Percentiles rank a stretch among this genome's conserved stretches.
Conservation (phyloP, 225 moss, liverwort and hornwort species). For the Polytrichum formosum region DNA sequence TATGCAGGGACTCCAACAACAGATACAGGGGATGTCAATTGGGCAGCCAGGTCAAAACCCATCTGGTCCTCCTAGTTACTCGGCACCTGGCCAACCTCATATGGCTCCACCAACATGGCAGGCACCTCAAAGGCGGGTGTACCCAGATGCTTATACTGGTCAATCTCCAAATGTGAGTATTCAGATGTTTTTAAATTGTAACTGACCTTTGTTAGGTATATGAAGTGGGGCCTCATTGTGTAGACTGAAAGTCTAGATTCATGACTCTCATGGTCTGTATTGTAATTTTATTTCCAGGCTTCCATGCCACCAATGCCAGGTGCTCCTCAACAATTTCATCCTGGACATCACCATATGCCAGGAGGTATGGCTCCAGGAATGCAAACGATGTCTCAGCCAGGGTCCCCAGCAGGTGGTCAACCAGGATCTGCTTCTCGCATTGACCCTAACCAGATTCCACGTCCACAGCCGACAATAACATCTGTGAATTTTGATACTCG, state of each 20-base stretch:
- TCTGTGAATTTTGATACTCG: slow-evolving; percentile 81
- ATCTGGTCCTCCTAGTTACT: slow-evolving; percentile 42
- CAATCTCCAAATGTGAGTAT: slow-evolving; percentile 60
- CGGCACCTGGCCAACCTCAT: slow-evolving; percentile 36
- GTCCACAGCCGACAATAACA: slow-evolving; percentile 73
- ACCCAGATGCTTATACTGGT: slow-evolving; percentile 64
- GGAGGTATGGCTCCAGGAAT: slow-evolving; percentile 57
- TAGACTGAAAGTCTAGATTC: too few species aligned
- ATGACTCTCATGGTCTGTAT: neutral
- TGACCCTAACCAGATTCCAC: slow-evolving; percentile 98
- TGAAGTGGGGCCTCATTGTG: too few species aligned
- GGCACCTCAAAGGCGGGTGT: slow-evolving; percentile 73
- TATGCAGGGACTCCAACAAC: slow-evolving; percentile 42
- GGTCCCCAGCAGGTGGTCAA: slow-evolving; percentile 73
- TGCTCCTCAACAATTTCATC: slow-evolving; percentile 52
- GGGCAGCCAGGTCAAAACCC: slow-evolving; percentile 30
- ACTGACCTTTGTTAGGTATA: too few species aligned
- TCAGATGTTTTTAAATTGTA: too few species aligned
- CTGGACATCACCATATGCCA: slow-evolving; percentile 58
- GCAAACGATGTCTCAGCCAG: slow-evolving; percentile 81
- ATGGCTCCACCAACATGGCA: slow-evolving; percentile 65
- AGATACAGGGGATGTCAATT: slow-evolving; percentile 55
- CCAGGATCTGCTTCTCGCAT: slow-evolving; percentile 88
- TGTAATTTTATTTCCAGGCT: slow-evolving; percentile 20
- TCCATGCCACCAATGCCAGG: slow-evolving; percentile 54